Percentiles rank a stretch among this genome's conserved stretches.
Conservation (phyloP, 805 yeast species). For the Dipodascus albidus region DNA sequence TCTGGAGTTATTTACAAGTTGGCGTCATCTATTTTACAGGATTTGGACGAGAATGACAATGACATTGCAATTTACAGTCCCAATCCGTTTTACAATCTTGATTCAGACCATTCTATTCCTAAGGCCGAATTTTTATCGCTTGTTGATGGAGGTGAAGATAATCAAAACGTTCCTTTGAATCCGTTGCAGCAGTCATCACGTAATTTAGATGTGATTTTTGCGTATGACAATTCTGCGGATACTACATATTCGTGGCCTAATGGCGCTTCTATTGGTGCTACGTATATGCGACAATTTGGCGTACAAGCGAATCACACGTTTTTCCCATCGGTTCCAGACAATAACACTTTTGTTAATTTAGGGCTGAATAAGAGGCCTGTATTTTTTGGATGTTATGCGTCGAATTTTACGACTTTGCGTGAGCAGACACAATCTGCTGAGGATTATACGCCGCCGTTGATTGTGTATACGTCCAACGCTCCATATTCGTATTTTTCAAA, state of each 20-base stretch:
- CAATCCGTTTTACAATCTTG: conserved; percentile 51
- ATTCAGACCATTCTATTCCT: conserved; percentile 28
- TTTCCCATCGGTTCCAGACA: conserved; percentile 76
- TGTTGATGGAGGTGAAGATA: conserved; percentile 67
- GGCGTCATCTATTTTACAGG: conserved; percentile 34
- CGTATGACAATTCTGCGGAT: conserved; percentile 61
- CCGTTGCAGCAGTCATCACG: conserved; percentile 53
- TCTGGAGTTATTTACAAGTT: conserved; percentile 37
- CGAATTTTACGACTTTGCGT: conserved; percentile 44
- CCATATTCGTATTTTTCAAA: conserved; percentile 57
- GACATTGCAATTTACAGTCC: conserved; percentile 65
- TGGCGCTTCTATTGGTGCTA: conserved; percentile 46
- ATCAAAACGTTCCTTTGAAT: conserved; percentile 49
- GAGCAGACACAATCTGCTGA: conserved; percentile 18
- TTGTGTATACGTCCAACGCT: conserved; percentile 68
- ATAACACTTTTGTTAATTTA: conserved; percentile 41
- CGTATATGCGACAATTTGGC: conserved; percentile 49
- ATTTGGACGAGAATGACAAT: conserved; percentile 36
- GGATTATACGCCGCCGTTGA: conserved; percentile 45
- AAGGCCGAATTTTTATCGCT: conserved; percentile 34
- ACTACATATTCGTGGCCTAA: conserved; percentile 48
- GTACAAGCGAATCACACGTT: conserved; percentile 44
- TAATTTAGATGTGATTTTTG: conserved; percentile 50
- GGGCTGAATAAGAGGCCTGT: conserved; percentile 61
- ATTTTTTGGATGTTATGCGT: conserved; percentile 73